Evolutionary conservation across 2,329 filamentous ascomycete species (phyloP).

Genomic region (Ascochyta koolunga): DNA sequence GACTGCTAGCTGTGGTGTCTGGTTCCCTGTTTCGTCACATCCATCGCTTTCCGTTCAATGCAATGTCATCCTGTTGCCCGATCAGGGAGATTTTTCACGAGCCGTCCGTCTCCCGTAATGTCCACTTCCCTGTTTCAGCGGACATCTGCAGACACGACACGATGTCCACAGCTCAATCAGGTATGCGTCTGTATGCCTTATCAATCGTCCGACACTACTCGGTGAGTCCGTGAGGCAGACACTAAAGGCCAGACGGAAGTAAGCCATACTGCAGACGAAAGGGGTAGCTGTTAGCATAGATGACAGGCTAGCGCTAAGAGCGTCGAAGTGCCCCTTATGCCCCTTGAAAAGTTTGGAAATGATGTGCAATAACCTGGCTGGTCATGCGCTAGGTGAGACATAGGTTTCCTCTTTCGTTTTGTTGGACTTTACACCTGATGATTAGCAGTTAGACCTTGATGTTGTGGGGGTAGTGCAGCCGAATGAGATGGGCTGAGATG

Average conservation of each 20-base stretch:
- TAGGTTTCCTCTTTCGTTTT: not conserved
- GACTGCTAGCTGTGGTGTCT: not conserved
- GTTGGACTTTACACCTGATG: not conserved
- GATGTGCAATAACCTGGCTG: not conserved
- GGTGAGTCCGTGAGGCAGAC: not conserved
- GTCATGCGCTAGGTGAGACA: not conserved
- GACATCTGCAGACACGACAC: not conserved
- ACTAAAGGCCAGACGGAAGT: not conserved
- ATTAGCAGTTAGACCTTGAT: not conserved
- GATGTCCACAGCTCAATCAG: not conserved
- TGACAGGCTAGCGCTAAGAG: not conserved
- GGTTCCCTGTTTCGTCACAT: not conserved
- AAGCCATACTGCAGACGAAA: not conserved
- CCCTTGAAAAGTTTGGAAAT: not conserved
- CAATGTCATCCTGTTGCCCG: not conserved
- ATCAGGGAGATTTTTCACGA: not conserved
- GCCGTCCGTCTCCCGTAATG: not conserved
- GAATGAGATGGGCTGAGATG: not conserved
- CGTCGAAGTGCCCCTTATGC: too few species aligned
- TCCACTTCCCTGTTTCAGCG: not conserved
- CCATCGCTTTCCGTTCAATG: not conserved
- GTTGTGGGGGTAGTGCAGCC: not conserved
- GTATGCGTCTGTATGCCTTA: not conserved
- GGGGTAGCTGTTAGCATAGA: not conserved
- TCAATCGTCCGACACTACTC: not conserved